Evolutionary conservation across 2,329 filamentous ascomycete genomes (phyloP).

Genomic region (Metarhizium anisopliae): DNA sequence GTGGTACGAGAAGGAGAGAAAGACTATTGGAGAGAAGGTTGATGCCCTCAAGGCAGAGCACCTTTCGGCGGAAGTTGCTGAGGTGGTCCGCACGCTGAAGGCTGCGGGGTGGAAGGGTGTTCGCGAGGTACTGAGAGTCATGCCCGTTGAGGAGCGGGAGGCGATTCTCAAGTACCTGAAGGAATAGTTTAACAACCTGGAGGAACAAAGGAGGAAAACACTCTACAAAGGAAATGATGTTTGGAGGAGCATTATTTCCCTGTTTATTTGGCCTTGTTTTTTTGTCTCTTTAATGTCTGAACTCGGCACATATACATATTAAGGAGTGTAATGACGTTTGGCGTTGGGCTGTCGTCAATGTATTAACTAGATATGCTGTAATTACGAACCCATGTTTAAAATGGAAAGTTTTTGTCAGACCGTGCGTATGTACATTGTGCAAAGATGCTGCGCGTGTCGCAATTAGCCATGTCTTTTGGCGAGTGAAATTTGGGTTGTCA

Average conservation of each 20-base stretch:
- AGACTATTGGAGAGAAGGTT: constrained; percentile 73
- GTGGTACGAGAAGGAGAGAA: constrained; percentile 95
- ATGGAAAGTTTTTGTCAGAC: background rate
- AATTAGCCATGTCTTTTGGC: background rate
- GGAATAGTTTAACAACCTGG: constrained; percentile 29
- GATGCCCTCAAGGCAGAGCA: constrained; percentile 73
- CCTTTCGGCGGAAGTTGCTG: constrained; percentile 37
- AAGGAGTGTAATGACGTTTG: constrained; percentile 4
- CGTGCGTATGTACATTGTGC: background rate
- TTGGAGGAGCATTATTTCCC: constrained; percentile 1
- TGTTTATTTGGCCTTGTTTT: background rate
- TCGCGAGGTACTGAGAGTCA: constrained; percentile 72
- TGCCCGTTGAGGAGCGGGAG: constrained; percentile 84
- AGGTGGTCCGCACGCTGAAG: constrained; percentile 35
- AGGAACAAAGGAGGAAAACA: background rate
- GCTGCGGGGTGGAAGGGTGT: constrained; percentile 78
- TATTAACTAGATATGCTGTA: constrained; percentile 1
- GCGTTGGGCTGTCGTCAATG: constrained; percentile 5
- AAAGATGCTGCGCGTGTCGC: no score
- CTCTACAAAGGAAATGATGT: background rate
- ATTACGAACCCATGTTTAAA: constrained; percentile 1
- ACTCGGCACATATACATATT: background rate
- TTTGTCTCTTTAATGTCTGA: background rate
- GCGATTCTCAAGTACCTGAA: constrained; percentile 57
- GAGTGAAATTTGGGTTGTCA: no score